Evolutionary conservation across 176 grass and related monocot genomes (phyloP).

Genomic region (Oryza rufipogon): DNA sequence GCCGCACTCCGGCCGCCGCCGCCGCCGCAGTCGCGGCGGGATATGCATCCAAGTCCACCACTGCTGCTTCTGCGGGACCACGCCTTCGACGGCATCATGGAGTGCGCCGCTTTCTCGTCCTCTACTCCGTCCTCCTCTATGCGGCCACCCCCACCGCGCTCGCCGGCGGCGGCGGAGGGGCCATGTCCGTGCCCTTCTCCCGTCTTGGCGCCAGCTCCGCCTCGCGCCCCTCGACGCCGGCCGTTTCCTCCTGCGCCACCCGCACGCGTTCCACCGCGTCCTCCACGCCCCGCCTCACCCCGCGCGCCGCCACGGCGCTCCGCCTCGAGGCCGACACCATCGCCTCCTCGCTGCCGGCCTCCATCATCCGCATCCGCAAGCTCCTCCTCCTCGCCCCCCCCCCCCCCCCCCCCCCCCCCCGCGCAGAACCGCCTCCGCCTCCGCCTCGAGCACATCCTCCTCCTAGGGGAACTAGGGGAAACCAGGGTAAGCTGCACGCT

Average conservation of each 20-base stretch:
- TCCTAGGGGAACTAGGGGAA: conserved; percentile 82
- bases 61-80: conserved; percentile 65
- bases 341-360: conserved; percentile 30
- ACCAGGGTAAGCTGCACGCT: conserved; percentile 81
- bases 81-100: conserved; percentile 82
- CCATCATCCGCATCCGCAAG: conserved; percentile 69
- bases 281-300: conserved; percentile 86
- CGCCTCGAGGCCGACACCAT: conserved; percentile 51
- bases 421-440: conserved; percentile 61
- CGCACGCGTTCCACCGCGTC: conserved; percentile 88
- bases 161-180: conserved; percentile 27
- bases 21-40: not conserved
- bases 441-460: conserved; percentile 78
- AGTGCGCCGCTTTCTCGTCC: conserved; percentile 64
- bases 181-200: conserved; percentile 54
- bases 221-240: conserved; percentile 58
- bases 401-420: not conserved
- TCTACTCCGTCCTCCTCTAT: conserved; percentile 65
- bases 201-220: conserved; percentile 67
- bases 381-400: conserved; percentile 73
- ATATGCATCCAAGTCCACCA: conserved; percentile 72
- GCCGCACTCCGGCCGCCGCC: conserved; percentile 27
- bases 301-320: conserved; percentile 56
- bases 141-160: conserved; percentile 41
- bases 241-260: conserved; percentile 78